phyloP scores from a whole-genome alignment of 2,329 filamentous ascomycete species.

The Fusarium bulbicola region DNA sequence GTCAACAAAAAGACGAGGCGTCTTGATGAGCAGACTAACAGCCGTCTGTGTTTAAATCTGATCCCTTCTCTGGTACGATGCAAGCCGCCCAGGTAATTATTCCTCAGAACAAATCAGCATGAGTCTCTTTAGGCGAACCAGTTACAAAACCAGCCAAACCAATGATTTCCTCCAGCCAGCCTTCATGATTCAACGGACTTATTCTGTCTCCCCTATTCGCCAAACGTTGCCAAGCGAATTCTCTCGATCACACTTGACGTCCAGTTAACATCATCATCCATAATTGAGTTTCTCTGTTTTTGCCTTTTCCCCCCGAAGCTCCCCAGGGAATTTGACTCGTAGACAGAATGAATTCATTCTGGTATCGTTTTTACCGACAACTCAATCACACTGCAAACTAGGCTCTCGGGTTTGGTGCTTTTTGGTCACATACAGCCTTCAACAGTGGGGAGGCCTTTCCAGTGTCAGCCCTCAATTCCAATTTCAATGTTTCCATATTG shows the following conservation, averaged over 20 bases:
- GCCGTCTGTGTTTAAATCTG: background rate
- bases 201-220: constrained; percentile 33
- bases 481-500: constrained; percentile 34
- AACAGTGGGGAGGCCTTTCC: constrained; percentile 23
- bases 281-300: constrained; percentile 7
- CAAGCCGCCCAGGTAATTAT: background rate
- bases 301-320: background rate
- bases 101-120: background rate
- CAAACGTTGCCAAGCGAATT: constrained; percentile 22
- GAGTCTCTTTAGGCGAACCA: background rate
- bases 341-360: background rate
- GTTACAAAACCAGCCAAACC: constrained; percentile 1
- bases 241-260: constrained; percentile 24
- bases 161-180: constrained; percentile 2
- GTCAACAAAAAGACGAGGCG: constrained; percentile 1
- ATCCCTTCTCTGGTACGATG: background rate
- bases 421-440: constrained; percentile 8
- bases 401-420: background rate
- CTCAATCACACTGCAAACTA: constrained; percentile 17
- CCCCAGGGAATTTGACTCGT: background rate
- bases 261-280: constrained; percentile 40
- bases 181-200: constrained; percentile 26
- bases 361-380: constrained; percentile 25
- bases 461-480: constrained; percentile 38
- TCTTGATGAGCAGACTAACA: constrained; percentile 20